Evolutionary conservation across 495 filamentous ascomycete genomes (phyloP), one percentile per base, ranked within the genome.

Genomic region (Neurospora cerealis): DNA sequence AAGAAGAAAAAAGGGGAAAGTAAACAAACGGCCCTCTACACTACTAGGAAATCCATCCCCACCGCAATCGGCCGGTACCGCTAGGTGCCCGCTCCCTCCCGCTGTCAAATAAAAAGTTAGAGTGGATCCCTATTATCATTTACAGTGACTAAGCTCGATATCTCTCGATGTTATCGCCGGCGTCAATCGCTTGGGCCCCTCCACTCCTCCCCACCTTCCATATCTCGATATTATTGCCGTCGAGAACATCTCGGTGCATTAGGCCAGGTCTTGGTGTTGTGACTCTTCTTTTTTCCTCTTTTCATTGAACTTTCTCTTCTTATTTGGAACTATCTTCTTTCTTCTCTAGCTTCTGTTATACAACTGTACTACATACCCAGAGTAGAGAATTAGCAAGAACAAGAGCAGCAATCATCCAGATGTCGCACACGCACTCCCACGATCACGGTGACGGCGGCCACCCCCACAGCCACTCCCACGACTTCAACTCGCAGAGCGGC

Each of bases 401-500:
- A 24, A 21, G 9, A 28, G 38, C 71, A 34, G 69, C 37, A 37
- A 41, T 38, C 28, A 71, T 39, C 38, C 38, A 24, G 19, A 71
- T 69, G 73, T 71, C 77, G 32, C 76, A 74, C 54, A 70, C 74
- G 13, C 78, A 80, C 62, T 77, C 80, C 42, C 80, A 82, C 77
- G 78, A 80, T 60, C 54, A 62, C 28, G 77, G 75, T 28, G 72
- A 60, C 70, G 62, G 69, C 75, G 66, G 70, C 72, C 79, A 83
- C 77, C 75, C 76, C 8, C 84, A 86, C 76, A 80, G 83, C 34
- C 92, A 94, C 82, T 87, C 88, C 44, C 87, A 91, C 78, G 86
- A 86, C 73, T 83, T 82, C 75, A 74, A 84, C 69, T 86, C 88
- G 54, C 91, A 92, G 80, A 89, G 88, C 70, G 89, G 88, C 73